Base-by-base conservation (phyloP, 768 basidiomycete species). In the Termitomyces sp. region DNA sequence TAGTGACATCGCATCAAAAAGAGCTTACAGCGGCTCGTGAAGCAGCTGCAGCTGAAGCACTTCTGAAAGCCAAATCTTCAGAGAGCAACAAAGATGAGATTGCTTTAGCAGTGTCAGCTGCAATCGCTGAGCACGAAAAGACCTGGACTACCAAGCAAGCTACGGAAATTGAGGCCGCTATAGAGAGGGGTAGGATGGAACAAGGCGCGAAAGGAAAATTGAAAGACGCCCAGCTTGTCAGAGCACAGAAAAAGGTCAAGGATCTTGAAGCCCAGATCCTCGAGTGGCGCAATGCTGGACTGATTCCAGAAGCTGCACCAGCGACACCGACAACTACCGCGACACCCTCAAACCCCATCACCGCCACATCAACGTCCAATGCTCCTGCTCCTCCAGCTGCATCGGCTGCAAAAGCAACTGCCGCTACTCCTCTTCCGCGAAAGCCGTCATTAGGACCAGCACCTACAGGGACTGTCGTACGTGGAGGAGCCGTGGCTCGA, bases 171-270 rank as follows among this genome's bases (percentile, higher is more conserved):
- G 76, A 76, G 3, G 75, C 80, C 6, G 90, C 90, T 1, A 77
- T 87, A 7, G 90, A 92, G 51, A 74, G 81, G 3, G 90, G 90
- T 2, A 76, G 89, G 48, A 74, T 80, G 73, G 90, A 92, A 61
- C 75, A 79, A 52, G 73, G 65, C 1, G 75, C 82, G 24, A 88
- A 87, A 72, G 67, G 72, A 35, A 88, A 86, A 67, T 62, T 92
- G 44, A 91, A 90, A 71, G 90, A 92, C 62, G 72, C 75, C 1
- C 87, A 87, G 62, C 72, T 91, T n/a, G 76, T 84, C 32, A 80
- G 75, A 52, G 74, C 81, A 10, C 83, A 88, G 65, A 73, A 72
- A 57, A 80, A 77, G 57, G 73, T 90, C 51, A 91, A 89, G 72
- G 84, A 87, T 7, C 73, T 90, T 36, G 88, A 91, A 64, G 76